phyloP scores from a whole-genome alignment of 2,329 filamentous ascomycete genomes.

The Aquanectria penicillioides region DNA sequence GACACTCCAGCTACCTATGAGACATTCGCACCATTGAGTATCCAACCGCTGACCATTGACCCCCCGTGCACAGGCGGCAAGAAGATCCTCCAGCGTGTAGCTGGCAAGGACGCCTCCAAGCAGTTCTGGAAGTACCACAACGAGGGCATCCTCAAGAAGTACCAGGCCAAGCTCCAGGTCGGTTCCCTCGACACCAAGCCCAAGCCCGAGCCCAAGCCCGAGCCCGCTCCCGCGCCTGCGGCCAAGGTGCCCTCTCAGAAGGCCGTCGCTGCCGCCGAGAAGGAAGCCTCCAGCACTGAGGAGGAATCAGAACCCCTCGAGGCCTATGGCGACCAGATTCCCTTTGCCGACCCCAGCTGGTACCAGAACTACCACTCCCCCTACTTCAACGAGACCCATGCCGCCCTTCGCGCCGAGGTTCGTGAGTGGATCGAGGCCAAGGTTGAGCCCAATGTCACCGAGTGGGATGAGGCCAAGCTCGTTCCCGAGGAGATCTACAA shows the following conservation, averaged over 20 bases:
- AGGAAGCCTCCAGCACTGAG: conserved; percentile 55
- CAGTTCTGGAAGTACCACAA: conserved; percentile 84
- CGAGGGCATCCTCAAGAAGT: conserved; percentile 88
- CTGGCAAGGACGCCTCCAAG: conserved; percentile 73
- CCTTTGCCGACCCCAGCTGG: conserved; percentile 93
- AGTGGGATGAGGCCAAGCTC: conserved; percentile 96
- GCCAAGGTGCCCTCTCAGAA: conserved; percentile 50
- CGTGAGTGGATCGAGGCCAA: conserved; percentile 91
- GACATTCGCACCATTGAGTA: no score
- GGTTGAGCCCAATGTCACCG: conserved; percentile 89
- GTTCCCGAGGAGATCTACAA: conserved; percentile 93
- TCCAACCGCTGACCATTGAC: conserved; percentile 23
- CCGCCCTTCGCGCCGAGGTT: conserved; percentile 87
- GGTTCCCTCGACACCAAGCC: conserved; percentile 92
- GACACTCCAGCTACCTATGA: no score
- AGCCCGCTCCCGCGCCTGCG: conserved; percentile 46
- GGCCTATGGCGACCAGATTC: conserved; percentile 85
- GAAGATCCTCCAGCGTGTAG: conserved; percentile 72
- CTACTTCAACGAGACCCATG: conserved; percentile 96
- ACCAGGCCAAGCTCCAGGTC: conserved; percentile 78
- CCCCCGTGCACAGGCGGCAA: conserved; percentile 60
- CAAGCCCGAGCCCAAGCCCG: conserved; percentile 61
- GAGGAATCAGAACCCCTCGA: conserved; percentile 78
- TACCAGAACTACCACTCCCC: conserved; percentile 96
- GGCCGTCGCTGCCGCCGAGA: conserved; percentile 48